Conservation (phyloP, 805 yeast genomes). For the Clavispora carvajalis region DNA sequence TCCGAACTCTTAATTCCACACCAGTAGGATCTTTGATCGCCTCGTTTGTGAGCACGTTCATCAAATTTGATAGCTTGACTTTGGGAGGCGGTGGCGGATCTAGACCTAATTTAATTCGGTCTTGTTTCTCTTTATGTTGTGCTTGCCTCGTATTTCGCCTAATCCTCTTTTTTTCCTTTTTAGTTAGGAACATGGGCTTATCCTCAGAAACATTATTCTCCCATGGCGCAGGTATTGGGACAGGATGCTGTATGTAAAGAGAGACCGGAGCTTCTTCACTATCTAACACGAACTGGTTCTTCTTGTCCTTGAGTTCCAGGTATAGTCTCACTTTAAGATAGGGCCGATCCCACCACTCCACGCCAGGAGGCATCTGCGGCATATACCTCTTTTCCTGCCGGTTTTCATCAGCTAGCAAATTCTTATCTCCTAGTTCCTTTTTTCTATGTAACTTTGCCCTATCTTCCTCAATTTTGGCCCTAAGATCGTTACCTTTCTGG, state of each 20-base stretch:
- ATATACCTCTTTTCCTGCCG: constrained; percentile 54
- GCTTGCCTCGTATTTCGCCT: constrained; percentile 65
- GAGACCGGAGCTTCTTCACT: constrained; percentile 50
- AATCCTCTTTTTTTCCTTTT: constrained; percentile 67
- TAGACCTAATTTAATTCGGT: constrained; percentile 71
- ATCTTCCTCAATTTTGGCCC: constrained; percentile 36
- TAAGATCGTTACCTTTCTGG: constrained; percentile 45
- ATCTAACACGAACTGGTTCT: constrained; percentile 23
- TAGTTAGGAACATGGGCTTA: constrained; percentile 59
- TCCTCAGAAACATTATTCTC: constrained; percentile 38
- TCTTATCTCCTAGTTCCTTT: constrained; percentile 32
- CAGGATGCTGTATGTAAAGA: constrained; percentile 78
- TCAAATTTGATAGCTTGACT: constrained; percentile 75
- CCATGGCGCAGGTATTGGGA: constrained; percentile 57
- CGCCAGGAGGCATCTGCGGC: constrained; percentile 48
- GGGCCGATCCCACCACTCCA: constrained; percentile 90
- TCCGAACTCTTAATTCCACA: constrained; percentile 65
- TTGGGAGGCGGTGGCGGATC: constrained; percentile 89
- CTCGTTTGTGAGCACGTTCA: constrained; percentile 80
- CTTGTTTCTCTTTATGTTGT: constrained; percentile 65
- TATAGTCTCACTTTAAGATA: constrained; percentile 40
- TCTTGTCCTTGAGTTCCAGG: constrained; percentile 24
- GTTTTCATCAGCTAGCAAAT: constrained; percentile 45
- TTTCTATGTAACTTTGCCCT: constrained; percentile 16
- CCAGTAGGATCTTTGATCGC: constrained; percentile 86